Base-by-base conservation (phyloP, 257 asterid genomes). In the Paraleonurus japonicus region DNA sequence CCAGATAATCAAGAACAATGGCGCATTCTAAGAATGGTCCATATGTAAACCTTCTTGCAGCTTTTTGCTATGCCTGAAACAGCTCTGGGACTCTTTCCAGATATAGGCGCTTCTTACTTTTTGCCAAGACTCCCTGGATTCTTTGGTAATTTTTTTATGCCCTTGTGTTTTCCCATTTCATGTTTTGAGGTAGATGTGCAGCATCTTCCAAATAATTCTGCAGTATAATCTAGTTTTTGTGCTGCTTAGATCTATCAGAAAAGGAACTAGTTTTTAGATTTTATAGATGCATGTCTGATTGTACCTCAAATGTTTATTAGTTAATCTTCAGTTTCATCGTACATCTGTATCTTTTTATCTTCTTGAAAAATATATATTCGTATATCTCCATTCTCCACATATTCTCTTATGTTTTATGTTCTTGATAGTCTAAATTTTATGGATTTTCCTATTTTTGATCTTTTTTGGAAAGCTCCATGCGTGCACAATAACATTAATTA, bases 51-150 rank as follows among this genome's bases (percentile, higher is more conserved):
- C 60, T 80, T 77, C 67, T 60, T 81, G 84, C 87, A 94, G 98
- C 90, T 89, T 81, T 94, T 88, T 77, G 95, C 98, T 13, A 91
- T 94, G 98, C 97, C 98, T 67, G 97, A 94, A 87, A 91, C 98
- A 26, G 85, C 89, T 22, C 73, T 94, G 79, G 98, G 98, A 59
- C 92, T 85, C 67, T 89, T 94, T 81, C 97, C 96, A 19, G 98
- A 93, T 69, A 81, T 89, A 57, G 97, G 97, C 11, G 95, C 97
- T 78, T 94, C 98, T 53, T 89, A 83, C 82, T 91, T 84, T 78
- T 80, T 90, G 80, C 89, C 97, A 63, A 90, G 90, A 72, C 95
- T 85, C 65, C 95, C 96, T 19, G 96, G 96, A 69, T 94, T 84
- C 83, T 87, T 89, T 26, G 96, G 98, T 94, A 86, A 85, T 35